phyloP scores from a whole-genome alignment of 2,329 filamentous ascomycete species.

The Fusarium xyrophilum region DNA sequence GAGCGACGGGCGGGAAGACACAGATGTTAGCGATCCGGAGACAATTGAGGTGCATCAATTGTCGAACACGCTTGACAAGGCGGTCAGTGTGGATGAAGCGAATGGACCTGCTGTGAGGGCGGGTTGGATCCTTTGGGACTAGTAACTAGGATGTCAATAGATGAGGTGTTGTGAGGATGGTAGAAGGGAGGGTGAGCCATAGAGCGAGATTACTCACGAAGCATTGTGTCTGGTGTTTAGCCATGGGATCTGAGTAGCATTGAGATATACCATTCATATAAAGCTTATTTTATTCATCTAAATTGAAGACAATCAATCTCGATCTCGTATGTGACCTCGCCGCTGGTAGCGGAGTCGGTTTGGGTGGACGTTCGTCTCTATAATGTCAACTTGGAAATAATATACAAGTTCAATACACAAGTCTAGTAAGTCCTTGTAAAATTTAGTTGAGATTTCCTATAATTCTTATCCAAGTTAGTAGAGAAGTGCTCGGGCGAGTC shows the following conservation, averaged over 20 bases:
- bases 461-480: too few relatives aligned
- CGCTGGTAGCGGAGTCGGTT: background rate
- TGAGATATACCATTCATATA: constrained; percentile 7
- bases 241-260: constrained; percentile 1
- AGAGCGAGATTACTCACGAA: background rate
- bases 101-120: constrained; percentile 23
- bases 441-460: background rate
- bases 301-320: background rate
- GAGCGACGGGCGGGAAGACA: constrained; percentile 45
- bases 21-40: constrained; percentile 47
- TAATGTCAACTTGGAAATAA: too few relatives aligned
- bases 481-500: background rate
- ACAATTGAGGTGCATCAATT: constrained; percentile 34
- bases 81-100: background rate
- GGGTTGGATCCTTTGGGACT: constrained; percentile 39
- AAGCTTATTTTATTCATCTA: background rate
- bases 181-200: background rate
- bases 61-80: constrained; percentile 8
- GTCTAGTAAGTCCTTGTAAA: too few relatives aligned
- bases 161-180: background rate
- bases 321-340: background rate
- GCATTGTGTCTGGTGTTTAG: constrained; percentile 7
- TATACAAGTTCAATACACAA: too few relatives aligned
- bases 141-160: background rate
- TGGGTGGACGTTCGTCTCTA: background rate